Evolutionary conservation across 2,329 filamentous ascomycete species (phyloP).

Genomic region (Drechslerella coelobrocha): DNA sequence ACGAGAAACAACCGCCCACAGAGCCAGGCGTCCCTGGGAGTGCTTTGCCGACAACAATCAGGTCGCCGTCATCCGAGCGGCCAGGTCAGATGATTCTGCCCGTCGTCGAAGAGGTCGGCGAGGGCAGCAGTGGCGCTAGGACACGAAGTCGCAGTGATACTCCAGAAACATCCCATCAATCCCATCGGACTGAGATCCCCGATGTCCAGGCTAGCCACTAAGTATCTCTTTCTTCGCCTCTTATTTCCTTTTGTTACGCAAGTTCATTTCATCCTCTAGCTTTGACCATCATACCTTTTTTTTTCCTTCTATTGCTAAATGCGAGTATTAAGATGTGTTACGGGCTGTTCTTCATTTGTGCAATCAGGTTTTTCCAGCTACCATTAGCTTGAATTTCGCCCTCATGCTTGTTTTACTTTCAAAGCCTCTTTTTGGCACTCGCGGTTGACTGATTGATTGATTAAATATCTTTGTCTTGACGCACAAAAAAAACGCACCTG

Average conservation of each 20-base stretch:
- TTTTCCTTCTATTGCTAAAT: slow-evolving; percentile 28
- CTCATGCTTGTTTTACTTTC: slow-evolving; percentile 32
- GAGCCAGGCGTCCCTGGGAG: slow-evolving; percentile 69
- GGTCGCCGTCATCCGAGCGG: slow-evolving; percentile 66
- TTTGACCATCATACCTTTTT: slow-evolving; percentile 1
- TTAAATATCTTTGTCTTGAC: slow-evolving; percentile 29
- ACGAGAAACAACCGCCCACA: slow-evolving; percentile 54
- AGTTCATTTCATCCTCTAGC: slow-evolving; percentile 2
- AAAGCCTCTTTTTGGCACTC: slow-evolving; percentile 8
- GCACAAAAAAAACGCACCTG: slow-evolving; percentile 25
- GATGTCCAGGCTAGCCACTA: slow-evolving; percentile 26
- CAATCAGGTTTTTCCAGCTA: slow-evolving; percentile 42
- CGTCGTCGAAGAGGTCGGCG: slow-evolving; percentile 87
- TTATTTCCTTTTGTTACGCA: slow-evolving; percentile 44
- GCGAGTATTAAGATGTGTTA: slow-evolving; percentile 39
- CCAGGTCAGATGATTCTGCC: slow-evolving; percentile 68
- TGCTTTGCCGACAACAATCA: slow-evolving; percentile 64
- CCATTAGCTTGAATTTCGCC: not conserved
- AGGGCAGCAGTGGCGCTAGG: slow-evolving; percentile 60
- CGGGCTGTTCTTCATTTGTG: slow-evolving; percentile 46
- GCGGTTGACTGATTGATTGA: slow-evolving; percentile 16
- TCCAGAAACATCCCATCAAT: slow-evolving; percentile 50
- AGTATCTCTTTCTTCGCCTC: slow-evolving; percentile 20
- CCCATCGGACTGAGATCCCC: slow-evolving; percentile 40
- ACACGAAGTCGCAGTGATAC: slow-evolving; percentile 53